Evolutionary conservation across 2,329 filamentous ascomycete species (phyloP).

Genomic region (Cladosporium sphaerospermum): DNA sequence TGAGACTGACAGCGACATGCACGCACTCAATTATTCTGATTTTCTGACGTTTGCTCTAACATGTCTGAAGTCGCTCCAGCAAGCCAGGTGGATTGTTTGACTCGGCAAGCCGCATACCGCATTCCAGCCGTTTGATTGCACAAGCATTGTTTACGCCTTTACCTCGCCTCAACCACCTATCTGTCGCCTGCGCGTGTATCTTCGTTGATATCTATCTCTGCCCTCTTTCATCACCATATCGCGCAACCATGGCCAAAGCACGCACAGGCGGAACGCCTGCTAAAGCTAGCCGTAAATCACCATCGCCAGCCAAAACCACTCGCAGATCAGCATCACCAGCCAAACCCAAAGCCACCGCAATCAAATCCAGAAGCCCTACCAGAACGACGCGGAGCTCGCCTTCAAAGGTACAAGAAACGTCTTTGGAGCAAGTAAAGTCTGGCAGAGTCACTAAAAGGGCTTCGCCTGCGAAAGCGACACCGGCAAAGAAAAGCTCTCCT

Average conservation of each 20-base stretch:
- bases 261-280: slow-evolving; percentile 2
- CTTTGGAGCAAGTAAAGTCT: background rate
- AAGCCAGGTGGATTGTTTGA: background rate
- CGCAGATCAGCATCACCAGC: background rate
- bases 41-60: background rate
- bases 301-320: background rate
- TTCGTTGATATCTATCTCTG: no score
- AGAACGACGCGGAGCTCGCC: background rate
- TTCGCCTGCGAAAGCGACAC: slow-evolving; percentile 8
- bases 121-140: slow-evolving; percentile 11
- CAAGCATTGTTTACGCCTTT: background rate
- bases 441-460: slow-evolving; percentile 6
- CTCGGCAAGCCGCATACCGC: background rate
- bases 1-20: background rate
- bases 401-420: background rate
- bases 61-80: background rate
- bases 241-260: slow-evolving; percentile 5
- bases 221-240: background rate
- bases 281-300: background rate
- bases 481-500: slow-evolving; percentile 7
- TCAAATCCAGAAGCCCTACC: background rate
- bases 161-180: background rate
- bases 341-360: background rate
- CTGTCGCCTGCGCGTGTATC: background rate
- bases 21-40: background rate